Conservation (phyloP, 345 rosid genomes). For the Brassica juncea region DNA sequence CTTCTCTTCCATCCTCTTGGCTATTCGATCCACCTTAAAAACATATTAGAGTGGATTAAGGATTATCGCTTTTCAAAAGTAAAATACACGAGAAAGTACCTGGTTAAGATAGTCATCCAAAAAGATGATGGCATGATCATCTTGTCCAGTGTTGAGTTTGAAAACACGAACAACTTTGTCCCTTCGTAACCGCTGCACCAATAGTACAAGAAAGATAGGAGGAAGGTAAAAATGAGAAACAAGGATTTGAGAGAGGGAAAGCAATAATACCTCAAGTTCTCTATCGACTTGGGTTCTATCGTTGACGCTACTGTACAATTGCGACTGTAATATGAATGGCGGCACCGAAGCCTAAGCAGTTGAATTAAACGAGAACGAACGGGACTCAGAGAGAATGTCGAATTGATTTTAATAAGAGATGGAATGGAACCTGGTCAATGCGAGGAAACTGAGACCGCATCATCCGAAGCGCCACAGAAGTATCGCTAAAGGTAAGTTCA, state of each 20-base stretch:
- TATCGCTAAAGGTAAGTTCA: slow-evolving; percentile 75
- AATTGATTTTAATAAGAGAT: slow-evolving; percentile 14
- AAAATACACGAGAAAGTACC: slow-evolving; percentile 41
- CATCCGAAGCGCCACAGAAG: slow-evolving; percentile 77
- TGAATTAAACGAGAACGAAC: slow-evolving; percentile 1
- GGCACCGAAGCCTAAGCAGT: slow-evolving; percentile 51
- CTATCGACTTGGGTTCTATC: slow-evolving; percentile 89
- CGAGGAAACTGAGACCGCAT: slow-evolving; percentile 94
- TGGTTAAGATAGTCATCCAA: slow-evolving; percentile 77
- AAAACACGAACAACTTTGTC: slow-evolving; percentile 73
- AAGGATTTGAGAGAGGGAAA: background rate
- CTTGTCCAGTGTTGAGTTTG: slow-evolving; percentile 84
- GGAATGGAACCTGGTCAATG: slow-evolving; percentile 57
- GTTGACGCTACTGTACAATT: slow-evolving; percentile 75
- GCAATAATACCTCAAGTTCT: slow-evolving; percentile 64
- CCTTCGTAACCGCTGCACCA: slow-evolving; percentile 67
- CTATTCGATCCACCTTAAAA: slow-evolving; percentile 52
- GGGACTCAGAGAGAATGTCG: background rate
- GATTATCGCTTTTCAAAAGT: no score
- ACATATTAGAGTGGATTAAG: background rate
- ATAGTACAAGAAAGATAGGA: background rate
- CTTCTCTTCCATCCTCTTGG: slow-evolving; percentile 72
- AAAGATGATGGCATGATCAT: slow-evolving; percentile 88
- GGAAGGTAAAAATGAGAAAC: no score
- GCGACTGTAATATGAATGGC: slow-evolving; percentile 86